phyloP scores from a whole-genome alignment of 169 alveolate genomes.

The Blepharisma undulans region DNA sequence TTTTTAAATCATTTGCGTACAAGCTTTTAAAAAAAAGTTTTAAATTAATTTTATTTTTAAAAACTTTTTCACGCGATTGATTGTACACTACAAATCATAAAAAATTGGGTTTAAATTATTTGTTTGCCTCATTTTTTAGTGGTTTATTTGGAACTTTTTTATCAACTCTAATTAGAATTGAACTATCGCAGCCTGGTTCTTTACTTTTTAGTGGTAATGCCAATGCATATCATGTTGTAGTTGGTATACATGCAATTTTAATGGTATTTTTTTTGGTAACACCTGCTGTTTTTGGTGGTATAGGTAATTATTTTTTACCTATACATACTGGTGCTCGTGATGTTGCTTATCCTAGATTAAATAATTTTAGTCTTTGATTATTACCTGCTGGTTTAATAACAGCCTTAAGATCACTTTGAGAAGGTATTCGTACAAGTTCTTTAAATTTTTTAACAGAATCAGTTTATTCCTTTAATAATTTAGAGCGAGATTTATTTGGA shows the following conservation, averaged over 20 bases:
- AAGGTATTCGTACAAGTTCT: conserved; percentile 2
- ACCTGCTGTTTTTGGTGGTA: conserved; percentile 81
- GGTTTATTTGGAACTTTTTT: conserved; percentile 38
- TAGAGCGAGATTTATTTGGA: not conserved
- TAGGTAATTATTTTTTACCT: conserved; percentile 75
- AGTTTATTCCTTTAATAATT: not conserved
- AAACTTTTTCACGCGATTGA: conserved; percentile 27
- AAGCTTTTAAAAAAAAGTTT: not conserved
- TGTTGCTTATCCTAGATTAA: conserved; percentile 80
- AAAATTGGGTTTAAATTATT: conserved; percentile 39
- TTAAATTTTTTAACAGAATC: not conserved
- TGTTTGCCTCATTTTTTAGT: conserved; percentile 29
- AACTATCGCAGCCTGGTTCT: conserved; percentile 46
- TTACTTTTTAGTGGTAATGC: conserved; percentile 33
- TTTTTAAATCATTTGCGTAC: no score
- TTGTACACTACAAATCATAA: conserved; percentile 52
- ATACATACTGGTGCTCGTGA: conserved; percentile 75
- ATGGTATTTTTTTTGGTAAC: conserved; percentile 77
- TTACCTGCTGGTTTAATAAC: conserved; percentile 51
- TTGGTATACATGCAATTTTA: conserved; percentile 66
- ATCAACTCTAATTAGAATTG: conserved; percentile 41
- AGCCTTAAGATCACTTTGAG: conserved; percentile 4
- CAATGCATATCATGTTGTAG: not conserved
- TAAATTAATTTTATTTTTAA: not conserved
- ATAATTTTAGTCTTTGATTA: conserved; percentile 62